Evolutionary conservation across 2,329 filamentous ascomycete genomes (phyloP), one percentile per base, ranked within the genome.

Genomic region (Colletotrichum liriopes): DNA sequence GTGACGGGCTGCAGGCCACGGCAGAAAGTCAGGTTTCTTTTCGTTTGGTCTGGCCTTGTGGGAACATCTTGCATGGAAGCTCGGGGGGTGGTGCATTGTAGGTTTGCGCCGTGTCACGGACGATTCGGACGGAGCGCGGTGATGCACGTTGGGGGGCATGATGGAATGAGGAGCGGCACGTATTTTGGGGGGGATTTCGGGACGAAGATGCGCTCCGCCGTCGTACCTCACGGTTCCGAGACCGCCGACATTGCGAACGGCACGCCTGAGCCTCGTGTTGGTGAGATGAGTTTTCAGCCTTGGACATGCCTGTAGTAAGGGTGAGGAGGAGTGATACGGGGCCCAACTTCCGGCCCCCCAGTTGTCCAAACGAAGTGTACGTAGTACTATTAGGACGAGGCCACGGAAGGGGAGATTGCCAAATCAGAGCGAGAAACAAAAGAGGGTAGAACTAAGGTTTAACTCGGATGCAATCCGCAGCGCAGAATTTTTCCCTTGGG

Each of bases 231-330:
- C 32, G 5, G 12, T 51, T 26, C 35, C 2, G 16, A 20, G 35
- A 45, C 60, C 29, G 58, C 58, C 45, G 32, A 39, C 16, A 39
- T 62, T 62, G 23, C 14, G 60, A 62, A 51, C 32, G 45, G 35
- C 45, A 39, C 2, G 32, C 14, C 9, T n/a, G 26, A 32, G 60
- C 41, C 41, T 62, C 45, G 8, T 62, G 14, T 62, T 51, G 5
- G 16, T 11, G 60, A 62, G 32, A 62, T 62, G 32, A 51, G 20
- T 14, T 5, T 35, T n/a, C 35, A 39, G 35, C 32, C 54, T 56
- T n/a, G 12, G 32, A 37, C 35, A 56, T 23, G 23, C 20, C 9
- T 29, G 9, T 35, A 11, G 58, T 3, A 9, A 3, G 14, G 20
- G 20, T 32, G 45, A 49, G n/a, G 20, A 23, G 45, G 11, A 20